A percentile compares a stretch with the other conserved stretches of the same genome.
Evolutionary conservation across 176 grass and related monocot genomes (phyloP).

Genomic region (Aegilops tauschii): DNA sequence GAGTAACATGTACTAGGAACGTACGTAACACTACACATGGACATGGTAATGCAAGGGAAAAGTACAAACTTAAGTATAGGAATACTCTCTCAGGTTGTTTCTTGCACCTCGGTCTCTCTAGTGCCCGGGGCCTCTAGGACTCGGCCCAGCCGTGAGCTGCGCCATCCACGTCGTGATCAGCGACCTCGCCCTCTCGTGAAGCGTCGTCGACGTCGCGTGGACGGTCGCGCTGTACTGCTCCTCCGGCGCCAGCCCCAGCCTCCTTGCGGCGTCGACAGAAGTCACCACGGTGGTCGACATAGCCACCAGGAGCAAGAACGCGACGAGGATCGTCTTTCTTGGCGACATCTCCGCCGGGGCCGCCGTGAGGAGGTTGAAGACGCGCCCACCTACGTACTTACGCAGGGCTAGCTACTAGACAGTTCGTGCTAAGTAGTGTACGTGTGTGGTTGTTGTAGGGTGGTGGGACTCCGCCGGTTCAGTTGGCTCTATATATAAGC

Average conservation of each 20-base stretch:
- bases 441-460: neutral
- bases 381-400: neutral
- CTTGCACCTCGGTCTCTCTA: conserved; percentile 3
- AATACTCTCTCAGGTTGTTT: neutral
- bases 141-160: conserved; percentile 48
- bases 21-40: neutral
- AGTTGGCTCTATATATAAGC: conserved; percentile 26
- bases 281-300: conserved; percentile 27
- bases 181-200: conserved; percentile 58
- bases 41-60: neutral
- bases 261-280: conserved; percentile 45
- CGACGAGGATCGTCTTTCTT: conserved; percentile 18
- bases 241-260: conserved; percentile 6
- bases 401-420: neutral
- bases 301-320: conserved; percentile 34
- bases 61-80: neutral
- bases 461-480: neutral
- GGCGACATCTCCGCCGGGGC: conserved; percentile 7
- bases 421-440: neutral
- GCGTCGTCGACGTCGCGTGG: neutral
- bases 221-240: neutral
- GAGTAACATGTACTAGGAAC: neutral
- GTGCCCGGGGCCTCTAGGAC: conserved; percentile 58
- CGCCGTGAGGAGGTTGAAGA: conserved; percentile 25
- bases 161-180: conserved; percentile 51